A percentile compares a stretch with the other conserved stretches of the same genome.
These are phyloP conservation scores for Rhododendron mucronatum DNA, from an alignment of 148 eudicot genomes.

Conservation along the genomic window DNA sequence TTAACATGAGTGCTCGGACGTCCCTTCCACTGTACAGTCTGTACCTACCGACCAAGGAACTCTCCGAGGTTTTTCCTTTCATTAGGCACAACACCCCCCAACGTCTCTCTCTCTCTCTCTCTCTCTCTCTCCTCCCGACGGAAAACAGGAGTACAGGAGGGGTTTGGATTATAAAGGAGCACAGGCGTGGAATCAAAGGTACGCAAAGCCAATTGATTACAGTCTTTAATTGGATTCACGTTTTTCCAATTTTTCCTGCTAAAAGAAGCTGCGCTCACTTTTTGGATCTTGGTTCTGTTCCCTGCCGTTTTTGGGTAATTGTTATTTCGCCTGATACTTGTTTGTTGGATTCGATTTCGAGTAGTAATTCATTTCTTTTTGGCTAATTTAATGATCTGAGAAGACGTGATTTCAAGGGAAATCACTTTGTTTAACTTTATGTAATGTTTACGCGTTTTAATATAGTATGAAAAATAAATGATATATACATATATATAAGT, in stretches of 20 bases:
- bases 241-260: background rate
- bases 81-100: background rate
- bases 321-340: background rate
- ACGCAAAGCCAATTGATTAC: background rate
- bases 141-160: background rate
- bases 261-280: background rate
- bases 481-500: no score
- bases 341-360: background rate
- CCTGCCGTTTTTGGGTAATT: background rate
- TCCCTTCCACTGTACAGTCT: background rate
- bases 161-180: background rate
- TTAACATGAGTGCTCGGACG: background rate
- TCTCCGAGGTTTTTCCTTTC: background rate
- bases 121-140: background rate
- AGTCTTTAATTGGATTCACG: background rate
- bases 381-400: background rate
- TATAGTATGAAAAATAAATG: no score
- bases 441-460: background rate
- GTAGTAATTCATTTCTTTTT: background rate
- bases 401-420: background rate
- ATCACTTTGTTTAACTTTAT: background rate
- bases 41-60: background rate
- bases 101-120: background rate
- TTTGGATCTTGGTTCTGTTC: background rate
- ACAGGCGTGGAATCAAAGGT: background rate